Evolutionary conservation across 2,329 filamentous ascomycete species (phyloP).

Genomic region (Aspergillus pseudoviridinutans): DNA sequence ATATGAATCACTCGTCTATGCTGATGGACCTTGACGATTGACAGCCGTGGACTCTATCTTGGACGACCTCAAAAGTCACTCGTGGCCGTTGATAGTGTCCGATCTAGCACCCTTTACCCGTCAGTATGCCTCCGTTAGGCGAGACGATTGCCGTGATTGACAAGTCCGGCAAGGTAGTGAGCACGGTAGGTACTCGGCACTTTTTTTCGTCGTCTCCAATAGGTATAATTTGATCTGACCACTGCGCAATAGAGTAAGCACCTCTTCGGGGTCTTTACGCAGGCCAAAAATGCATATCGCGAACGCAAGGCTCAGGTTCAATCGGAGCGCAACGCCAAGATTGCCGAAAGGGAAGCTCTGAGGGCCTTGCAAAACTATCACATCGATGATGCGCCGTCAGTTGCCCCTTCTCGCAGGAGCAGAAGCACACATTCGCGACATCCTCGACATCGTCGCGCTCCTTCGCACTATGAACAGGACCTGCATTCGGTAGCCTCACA

Average conservation of each 20-base stretch:
- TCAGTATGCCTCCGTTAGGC: slow-evolving; percentile 33
- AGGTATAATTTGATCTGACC: slow-evolving; percentile 15
- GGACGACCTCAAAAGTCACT: background rate
- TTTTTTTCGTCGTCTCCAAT: slow-evolving; percentile 1
- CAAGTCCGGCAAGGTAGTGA: slow-evolving; percentile 85
- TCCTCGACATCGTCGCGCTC: slow-evolving; percentile 14
- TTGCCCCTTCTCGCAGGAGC: slow-evolving; percentile 42
- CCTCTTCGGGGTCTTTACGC: slow-evolving; percentile 83
- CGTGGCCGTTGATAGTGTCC: background rate
- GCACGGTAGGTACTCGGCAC: slow-evolving; percentile 60
- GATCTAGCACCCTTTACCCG: background rate
- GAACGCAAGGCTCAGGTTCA: slow-evolving; percentile 82
- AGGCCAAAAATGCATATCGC: slow-evolving; percentile 81
- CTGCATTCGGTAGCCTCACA: slow-evolving; percentile 21
- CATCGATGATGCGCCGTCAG: slow-evolving; percentile 46
- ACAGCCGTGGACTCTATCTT: slow-evolving; percentile 3
- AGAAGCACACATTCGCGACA: slow-evolving; percentile 25
- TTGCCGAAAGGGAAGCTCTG: slow-evolving; percentile 57
- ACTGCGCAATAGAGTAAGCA: slow-evolving; percentile 68
- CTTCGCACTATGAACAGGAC: slow-evolving; percentile 27
- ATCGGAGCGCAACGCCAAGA: slow-evolving; percentile 60
- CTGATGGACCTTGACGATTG: slow-evolving; percentile 11
- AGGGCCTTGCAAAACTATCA: slow-evolving; percentile 52
- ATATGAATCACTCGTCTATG: background rate
- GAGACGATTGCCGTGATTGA: slow-evolving; percentile 89